phyloP scores from a whole-genome alignment of 768 basidiomycete genomes.

The Suillus hirtellus region DNA sequence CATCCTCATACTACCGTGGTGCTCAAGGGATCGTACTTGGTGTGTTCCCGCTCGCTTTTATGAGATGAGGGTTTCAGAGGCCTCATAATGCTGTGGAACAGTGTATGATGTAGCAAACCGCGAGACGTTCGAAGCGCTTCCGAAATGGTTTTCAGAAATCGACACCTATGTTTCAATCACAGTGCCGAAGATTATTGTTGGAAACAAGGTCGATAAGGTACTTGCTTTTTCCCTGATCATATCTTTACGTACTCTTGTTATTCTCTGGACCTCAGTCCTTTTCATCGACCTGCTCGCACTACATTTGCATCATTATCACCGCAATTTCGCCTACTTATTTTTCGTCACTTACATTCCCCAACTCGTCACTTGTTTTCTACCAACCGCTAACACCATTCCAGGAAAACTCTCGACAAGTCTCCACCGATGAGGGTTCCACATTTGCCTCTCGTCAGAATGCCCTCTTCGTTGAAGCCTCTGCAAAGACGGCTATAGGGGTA shows the following conservation, averaged over 20 bases:
- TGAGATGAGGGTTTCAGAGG: no score
- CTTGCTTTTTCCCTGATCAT: conserved; percentile 4
- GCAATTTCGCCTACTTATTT: background rate
- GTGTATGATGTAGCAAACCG: conserved; percentile 96
- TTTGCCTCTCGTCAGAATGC: conserved; percentile 84
- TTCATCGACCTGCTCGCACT: background rate
- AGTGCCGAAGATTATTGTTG: conserved; percentile 93
- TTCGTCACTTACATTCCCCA: background rate
- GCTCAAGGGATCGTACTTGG: conserved; percentile 83
- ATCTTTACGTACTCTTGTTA: background rate
- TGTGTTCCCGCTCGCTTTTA: conserved; percentile 25
- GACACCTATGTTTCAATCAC: conserved; percentile 88
- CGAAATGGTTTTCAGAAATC: conserved; percentile 89
- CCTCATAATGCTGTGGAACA: conserved; percentile 28
- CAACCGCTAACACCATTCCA: conserved; percentile 28
- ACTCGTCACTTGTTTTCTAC: background rate
- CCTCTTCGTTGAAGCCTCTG: conserved; percentile 89
- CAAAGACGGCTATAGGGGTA: conserved; percentile 88
- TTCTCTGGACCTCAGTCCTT: background rate
- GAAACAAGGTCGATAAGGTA: conserved; percentile 93
- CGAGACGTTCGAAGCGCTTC: conserved; percentile 92
- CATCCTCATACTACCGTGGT: conserved; percentile 91
- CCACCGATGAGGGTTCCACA: conserved; percentile 70
- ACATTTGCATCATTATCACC: background rate
- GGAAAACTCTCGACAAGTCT: conserved; percentile 91